Base-by-base conservation (phyloP, 2,329 filamentous ascomycete genomes). In the Gnomoniopsis sp. region DNA sequence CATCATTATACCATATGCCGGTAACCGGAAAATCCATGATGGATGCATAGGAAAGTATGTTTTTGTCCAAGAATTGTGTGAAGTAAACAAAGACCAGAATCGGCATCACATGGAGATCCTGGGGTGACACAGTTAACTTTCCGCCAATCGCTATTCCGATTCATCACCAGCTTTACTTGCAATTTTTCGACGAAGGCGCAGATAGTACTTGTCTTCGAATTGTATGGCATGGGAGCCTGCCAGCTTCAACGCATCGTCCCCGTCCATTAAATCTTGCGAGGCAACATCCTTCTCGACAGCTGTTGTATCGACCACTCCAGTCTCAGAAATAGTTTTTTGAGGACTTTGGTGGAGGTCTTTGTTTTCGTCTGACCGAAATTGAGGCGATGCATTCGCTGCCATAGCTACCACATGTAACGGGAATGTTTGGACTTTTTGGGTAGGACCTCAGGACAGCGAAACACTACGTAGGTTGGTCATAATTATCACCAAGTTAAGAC, bases 31-130 rank as follows among this genome's bases (percentile, higher is more conserved):
- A 60, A 15, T 23, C 61, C 63, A 65, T 63, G 41, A 63, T 51
- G 2, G 50, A 57, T 2, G 63, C 62, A 47, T 63, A 65, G 3
- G 54, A 62, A 19, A 65, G 36, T 34, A 61, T 62, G 21, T 63
- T 61, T 49, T 63, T 63, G 49, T 64, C 58, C 14, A 63, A 36
- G 49, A 61, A 63, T 54, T 63, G 57, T 2, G 53, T 55, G 23
- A 62, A 62, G 52, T 64, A 63, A 44, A 61, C 55, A 34, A 63
- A 63, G 36, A 62, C 30, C 17, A 63, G 48, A 10, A 65, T 22
- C 12, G 62, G 59, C 57, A 65, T 62, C 10, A 65, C 59, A 30
- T 62, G 57, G 33, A 59, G 33, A 38, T 63, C 62, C 61, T 63
- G 55, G 21, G 48, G 12, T 51, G 15, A 26, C 15, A 8, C 53